A percentile compares a stretch with the other conserved stretches of the same genome.
phyloP scores from a whole-genome alignment of 2,329 filamentous ascomycete genomes.

The Colletotrichum brevisporum region DNA sequence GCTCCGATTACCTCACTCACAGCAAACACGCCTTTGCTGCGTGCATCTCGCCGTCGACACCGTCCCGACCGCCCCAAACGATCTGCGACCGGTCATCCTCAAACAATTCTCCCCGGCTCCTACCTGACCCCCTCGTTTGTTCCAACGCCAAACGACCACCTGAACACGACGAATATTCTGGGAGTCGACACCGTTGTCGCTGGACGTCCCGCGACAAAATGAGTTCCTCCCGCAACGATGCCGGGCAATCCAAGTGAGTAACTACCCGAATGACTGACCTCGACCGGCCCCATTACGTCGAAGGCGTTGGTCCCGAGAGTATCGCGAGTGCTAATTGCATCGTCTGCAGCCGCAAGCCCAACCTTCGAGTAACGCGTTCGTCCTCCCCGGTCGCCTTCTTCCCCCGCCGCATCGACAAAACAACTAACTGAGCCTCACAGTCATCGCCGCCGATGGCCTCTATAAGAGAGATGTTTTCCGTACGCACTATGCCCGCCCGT shows the following conservation, averaged over 20 bases:
- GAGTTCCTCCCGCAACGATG: conserved; percentile 51
- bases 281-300: background rate
- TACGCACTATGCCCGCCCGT: conserved; percentile 65
- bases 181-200: conserved; percentile 40
- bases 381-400: conserved; percentile 45
- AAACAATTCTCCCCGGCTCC: conserved; percentile 17
- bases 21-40: conserved; percentile 18
- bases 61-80: conserved; percentile 13
- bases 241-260: conserved; percentile 54
- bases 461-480: conserved; percentile 99
- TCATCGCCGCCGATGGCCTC: conserved; percentile 97
- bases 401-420: conserved; percentile 19
- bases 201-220: conserved; percentile 41
- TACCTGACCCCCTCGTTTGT: conserved; percentile 36
- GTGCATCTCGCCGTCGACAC: conserved; percentile 21
- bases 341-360: conserved; percentile 75
- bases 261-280: background rate
- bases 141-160: conserved; percentile 26
- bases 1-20: conserved; percentile 25
- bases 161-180: conserved; percentile 32
- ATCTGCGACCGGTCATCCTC: conserved; percentile 24
- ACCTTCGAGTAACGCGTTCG: conserved; percentile 94
- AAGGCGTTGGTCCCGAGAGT: background rate
- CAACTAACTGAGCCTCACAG: conserved; percentile 67
- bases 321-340: conserved; percentile 22